Evolutionary conservation across 331 rosid genomes (phyloP).

Genomic region (Acacia concinna): DNA sequence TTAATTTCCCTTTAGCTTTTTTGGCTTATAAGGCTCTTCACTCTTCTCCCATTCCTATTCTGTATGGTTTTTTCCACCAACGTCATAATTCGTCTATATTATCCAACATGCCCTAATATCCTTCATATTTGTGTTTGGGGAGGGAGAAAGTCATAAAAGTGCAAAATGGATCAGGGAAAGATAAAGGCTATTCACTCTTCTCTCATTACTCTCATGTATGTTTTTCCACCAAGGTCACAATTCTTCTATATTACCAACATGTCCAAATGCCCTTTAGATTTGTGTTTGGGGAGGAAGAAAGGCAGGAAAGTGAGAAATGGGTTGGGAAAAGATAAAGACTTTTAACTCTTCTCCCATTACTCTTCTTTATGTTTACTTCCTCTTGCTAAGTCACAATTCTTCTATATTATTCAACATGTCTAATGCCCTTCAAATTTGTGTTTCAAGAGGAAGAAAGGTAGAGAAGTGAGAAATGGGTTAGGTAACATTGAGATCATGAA

Average conservation of each 20-base stretch:
- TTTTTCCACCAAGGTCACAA: not conserved
- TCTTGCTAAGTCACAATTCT: not conserved
- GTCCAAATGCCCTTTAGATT: not conserved
- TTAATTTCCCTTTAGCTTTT: conserved; percentile 29
- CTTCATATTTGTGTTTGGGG: no score
- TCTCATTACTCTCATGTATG: not conserved
- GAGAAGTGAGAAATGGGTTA: conserved; percentile 45
- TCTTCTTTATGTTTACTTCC: not conserved
- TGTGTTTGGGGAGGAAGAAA: not conserved
- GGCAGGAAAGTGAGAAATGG: conserved; percentile 36
- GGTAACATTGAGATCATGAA: conserved; percentile 95
- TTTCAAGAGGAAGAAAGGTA: not conserved
- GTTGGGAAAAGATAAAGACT: conserved; percentile 83
- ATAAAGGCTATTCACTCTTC: conserved; percentile 34
- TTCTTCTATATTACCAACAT: not conserved
- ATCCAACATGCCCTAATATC: no score
- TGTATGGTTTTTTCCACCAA: no score
- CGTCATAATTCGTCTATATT: no score
- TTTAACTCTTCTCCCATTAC: conserved; percentile 17
- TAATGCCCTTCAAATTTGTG: not conserved
- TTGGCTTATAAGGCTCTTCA: conserved; percentile 34
- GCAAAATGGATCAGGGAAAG: no score
- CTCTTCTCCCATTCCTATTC: no score
- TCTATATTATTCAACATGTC: not conserved
- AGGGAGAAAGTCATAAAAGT: no score